These are phyloP conservation scores for Botryosphaeria agaves DNA, from an alignment of 2,329 filamentous ascomycete genomes.

Conservation along the genomic window DNA sequence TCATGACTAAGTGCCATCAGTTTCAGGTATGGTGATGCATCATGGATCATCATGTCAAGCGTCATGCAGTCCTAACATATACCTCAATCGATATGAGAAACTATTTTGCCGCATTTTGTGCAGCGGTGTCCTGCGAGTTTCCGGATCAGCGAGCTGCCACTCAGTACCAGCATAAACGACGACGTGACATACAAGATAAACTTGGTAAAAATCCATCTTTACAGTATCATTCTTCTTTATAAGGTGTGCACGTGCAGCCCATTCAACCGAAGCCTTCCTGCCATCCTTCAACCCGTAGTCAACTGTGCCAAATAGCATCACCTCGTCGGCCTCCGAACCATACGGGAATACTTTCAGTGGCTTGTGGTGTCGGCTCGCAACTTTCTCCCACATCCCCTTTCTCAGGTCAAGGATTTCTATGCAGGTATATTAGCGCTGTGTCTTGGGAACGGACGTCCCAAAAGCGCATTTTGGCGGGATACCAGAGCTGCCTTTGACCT, in stretches of 20 bases:
- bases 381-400: slow-evolving; percentile 35
- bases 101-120: slow-evolving; percentile 6
- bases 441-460: too few species aligned
- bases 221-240: slow-evolving; percentile 33
- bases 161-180: neutral
- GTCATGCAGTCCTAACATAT: too few species aligned
- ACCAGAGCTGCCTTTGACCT: slow-evolving; percentile 27
- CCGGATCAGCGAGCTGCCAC: neutral
- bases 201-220: slow-evolving; percentile 36
- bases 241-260: slow-evolving; percentile 37
- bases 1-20: too few species aligned
- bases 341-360: slow-evolving; percentile 33
- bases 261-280: slow-evolving; percentile 27
- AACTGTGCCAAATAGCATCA: slow-evolving; percentile 37
- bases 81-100: too few species aligned
- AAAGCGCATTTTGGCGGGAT: too few species aligned
- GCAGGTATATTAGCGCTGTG: too few species aligned
- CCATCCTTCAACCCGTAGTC: slow-evolving; percentile 35
- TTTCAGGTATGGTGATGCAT: too few species aligned
- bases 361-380: slow-evolving; percentile 27
- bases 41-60: too few species aligned
- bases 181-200: slow-evolving; percentile 36
- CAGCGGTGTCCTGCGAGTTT: slow-evolving; percentile 5
- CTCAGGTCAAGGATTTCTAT: slow-evolving; percentile 33
- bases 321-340: slow-evolving; percentile 25